A percentile compares a stretch with the other conserved stretches of the same genome.
Evolutionary conservation across 371 early-diverging fungal species (phyloP).

Genomic region (Mucor racemosus): DNA sequence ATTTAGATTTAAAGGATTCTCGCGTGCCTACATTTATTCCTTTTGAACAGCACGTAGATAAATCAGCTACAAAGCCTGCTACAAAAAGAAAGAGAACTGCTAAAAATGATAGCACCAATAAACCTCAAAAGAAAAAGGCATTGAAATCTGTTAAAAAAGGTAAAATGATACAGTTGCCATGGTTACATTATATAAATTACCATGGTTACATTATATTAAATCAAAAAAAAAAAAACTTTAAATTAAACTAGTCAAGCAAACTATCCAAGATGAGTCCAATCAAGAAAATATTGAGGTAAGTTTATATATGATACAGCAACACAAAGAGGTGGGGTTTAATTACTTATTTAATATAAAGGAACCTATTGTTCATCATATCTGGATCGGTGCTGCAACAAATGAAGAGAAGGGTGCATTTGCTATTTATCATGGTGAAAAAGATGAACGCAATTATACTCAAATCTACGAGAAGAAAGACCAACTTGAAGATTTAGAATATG

Average conservation of each 20-base stretch:
- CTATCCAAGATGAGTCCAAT: not conserved
- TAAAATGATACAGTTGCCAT: not conserved
- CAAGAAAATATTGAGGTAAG: not conserved
- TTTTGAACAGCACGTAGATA: not conserved
- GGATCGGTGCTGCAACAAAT: constrained; percentile 24
- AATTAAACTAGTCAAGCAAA: not conserved
- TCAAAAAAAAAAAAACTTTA: not conserved
- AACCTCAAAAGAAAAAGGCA: constrained; percentile 11
- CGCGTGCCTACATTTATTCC: constrained; percentile 26
- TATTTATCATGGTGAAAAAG: constrained; percentile 20
- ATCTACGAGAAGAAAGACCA: constrained; percentile 7
- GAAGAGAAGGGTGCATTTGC: constrained; percentile 16
- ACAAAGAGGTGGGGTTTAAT: not conserved
- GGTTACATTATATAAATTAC: not conserved
- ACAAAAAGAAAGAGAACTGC: constrained; percentile 16
- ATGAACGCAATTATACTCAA: constrained; percentile 15
- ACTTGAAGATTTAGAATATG: constrained; percentile 22
- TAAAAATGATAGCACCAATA: not conserved
- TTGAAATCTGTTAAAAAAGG: constrained; percentile 8
- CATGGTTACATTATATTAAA: not conserved
- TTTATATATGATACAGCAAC: not conserved
- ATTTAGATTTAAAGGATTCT: constrained; percentile 1
- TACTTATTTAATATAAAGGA: not conserved
- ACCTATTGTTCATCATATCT: constrained; percentile 7
- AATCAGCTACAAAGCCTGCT: not conserved